These are phyloP conservation scores for Umbellularia californica DNA, from an alignment of 164 flowering plant genomes.

Conservation along the genomic window DNA sequence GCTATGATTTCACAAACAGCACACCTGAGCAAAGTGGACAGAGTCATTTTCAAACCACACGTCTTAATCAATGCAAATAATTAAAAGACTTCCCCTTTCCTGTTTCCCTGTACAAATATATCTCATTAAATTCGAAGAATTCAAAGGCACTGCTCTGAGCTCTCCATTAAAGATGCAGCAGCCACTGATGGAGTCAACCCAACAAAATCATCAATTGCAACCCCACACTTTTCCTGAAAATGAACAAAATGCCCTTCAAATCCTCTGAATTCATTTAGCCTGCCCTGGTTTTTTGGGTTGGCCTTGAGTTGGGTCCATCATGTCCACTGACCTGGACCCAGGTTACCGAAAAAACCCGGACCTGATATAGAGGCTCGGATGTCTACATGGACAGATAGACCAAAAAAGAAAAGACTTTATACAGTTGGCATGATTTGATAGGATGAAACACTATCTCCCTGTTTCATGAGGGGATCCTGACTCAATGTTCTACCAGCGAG, in stretches of 20 bases:
- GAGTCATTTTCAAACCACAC: neutral
- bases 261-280: neutral
- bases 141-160: neutral
- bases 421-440: too few relatives aligned
- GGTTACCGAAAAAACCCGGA: too few relatives aligned
- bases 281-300: neutral
- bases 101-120: neutral
- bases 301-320: too few relatives aligned
- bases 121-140: neutral
- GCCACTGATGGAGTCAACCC: neutral
- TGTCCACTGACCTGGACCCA: too few relatives aligned
- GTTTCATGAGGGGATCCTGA: too few relatives aligned
- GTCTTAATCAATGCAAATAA: neutral
- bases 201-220: neutral
- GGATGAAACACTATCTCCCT: too few relatives aligned
- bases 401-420: too few relatives aligned
- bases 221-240: neutral
- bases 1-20: neutral
- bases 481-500: too few relatives aligned
- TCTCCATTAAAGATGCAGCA: neutral
- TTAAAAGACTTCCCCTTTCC: neutral
- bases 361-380: too few relatives aligned
- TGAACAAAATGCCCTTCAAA: neutral
- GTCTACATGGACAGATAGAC: too few relatives aligned
- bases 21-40: neutral